Evolutionary conservation across 148 eudicot genomes (phyloP).

Genomic region (Gaultheria prostrata): DNA sequence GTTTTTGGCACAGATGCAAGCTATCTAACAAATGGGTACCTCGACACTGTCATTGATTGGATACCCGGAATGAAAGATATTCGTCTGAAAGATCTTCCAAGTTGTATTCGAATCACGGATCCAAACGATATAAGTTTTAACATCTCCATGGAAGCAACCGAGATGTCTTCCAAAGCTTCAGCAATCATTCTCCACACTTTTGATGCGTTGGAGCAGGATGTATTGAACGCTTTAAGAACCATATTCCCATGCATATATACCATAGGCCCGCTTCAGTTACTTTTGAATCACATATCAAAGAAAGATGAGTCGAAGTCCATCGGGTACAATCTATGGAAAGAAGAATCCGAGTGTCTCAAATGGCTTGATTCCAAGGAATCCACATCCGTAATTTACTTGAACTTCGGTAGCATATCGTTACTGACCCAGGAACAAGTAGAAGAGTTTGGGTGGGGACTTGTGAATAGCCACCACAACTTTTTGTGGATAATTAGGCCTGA

Average conservation of each 20-base stretch:
- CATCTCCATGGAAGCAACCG: conserved; percentile 4
- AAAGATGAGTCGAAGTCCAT: conserved; percentile 2
- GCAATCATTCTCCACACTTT: conserved; percentile 13
- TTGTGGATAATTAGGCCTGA: conserved; percentile 24
- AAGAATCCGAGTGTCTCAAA: conserved; percentile 15
- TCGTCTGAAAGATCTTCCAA: conserved; percentile 18
- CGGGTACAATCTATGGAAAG: conserved; percentile 22
- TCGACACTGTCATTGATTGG: conserved; percentile 17
- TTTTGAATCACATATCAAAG: not conserved
- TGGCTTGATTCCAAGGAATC: conserved; percentile 13
- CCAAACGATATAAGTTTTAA: not conserved
- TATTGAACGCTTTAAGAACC: conserved; percentile 7
- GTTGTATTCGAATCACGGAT: not conserved
- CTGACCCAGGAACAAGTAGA: not conserved
- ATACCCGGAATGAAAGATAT: conserved; percentile 19
- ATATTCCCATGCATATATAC: conserved; percentile 10
- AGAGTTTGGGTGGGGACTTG: conserved; percentile 24
- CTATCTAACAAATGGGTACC: conserved; percentile 11
- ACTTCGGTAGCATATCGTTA: not conserved
- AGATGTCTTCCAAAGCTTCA: conserved; percentile 14
- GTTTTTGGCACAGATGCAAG: conserved; percentile 12
- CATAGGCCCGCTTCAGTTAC: not conserved
- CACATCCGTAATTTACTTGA: conserved; percentile 3
- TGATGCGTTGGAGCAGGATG: conserved; percentile 12
- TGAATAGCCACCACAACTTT: conserved; percentile 10